Evolutionary conservation across 2,329 filamentous ascomycete genomes (phyloP).

Genomic region (Stagonosporopsis vannaccii): DNA sequence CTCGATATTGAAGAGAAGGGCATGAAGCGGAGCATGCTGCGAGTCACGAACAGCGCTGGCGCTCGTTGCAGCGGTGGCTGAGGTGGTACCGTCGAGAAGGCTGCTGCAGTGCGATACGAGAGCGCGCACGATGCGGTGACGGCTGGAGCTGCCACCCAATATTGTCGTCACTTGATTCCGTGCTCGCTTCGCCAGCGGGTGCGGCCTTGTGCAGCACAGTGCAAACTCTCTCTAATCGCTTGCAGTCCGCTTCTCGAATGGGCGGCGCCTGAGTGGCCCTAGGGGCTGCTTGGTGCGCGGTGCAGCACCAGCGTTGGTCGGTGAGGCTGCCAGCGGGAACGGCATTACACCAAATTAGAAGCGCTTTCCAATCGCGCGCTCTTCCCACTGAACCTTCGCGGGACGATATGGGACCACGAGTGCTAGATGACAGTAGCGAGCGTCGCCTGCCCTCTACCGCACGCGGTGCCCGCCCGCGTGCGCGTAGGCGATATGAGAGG

Average conservation of each 20-base stretch:
- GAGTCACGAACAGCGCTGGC: conserved; percentile 24
- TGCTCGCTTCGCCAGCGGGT: conserved; percentile 31
- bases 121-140: conserved; percentile 20
- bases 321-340: conserved; percentile 21
- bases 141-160: conserved; percentile 23
- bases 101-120: conserved; percentile 16
- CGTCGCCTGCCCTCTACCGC: conserved; percentile 19
- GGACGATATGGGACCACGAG: conserved; percentile 27
- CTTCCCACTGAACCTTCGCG: conserved; percentile 19
- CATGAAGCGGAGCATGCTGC: conserved; percentile 8
- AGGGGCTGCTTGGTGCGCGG: background rate
- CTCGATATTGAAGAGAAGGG: conserved; percentile 3
- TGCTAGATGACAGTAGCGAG: conserved; percentile 1
- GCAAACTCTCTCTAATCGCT: conserved; percentile 26
- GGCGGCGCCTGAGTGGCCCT: conserved; percentile 22
- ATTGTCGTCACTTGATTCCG: conserved; percentile 28
- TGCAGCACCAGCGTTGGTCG: conserved; percentile 19
- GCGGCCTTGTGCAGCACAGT: conserved; percentile 27
- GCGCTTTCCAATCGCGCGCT: conserved; percentile 26
- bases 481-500: conserved; percentile 37
- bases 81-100: conserved; percentile 9
- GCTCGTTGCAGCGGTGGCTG: background rate
- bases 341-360: conserved; percentile 37
- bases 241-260: conserved; percentile 17
- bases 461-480: conserved; percentile 13